Evolutionary conservation across 78 protist genomes (phyloP).

Genomic region (Tieghemostelium lacteum): DNA sequence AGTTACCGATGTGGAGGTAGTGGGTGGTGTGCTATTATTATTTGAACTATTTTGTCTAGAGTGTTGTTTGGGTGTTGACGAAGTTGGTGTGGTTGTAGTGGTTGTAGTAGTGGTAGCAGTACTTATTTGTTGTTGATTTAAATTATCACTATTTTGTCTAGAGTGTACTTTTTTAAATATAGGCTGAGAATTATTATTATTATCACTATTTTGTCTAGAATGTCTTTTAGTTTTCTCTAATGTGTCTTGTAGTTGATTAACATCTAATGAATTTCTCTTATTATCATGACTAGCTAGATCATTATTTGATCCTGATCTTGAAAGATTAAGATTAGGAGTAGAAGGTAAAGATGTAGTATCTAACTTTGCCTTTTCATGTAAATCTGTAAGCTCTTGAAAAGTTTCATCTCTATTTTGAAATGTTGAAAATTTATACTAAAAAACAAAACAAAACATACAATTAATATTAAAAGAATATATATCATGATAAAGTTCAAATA

Average conservation of each 20-base stretch:
- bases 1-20: neutral
- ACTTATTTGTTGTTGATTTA: neutral
- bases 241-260: neutral
- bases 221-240: neutral
- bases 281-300: neutral
- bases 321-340: neutral
- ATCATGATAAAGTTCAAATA: neutral
- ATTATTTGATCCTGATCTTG: conserved; percentile 9
- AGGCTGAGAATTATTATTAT: neutral
- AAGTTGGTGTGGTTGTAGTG: neutral
- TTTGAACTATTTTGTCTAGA: neutral
- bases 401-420: conserved; percentile 32
- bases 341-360: neutral
- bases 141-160: neutral
- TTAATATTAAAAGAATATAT: neutral
- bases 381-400: neutral
- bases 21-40: neutral
- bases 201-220: conserved; percentile 5
- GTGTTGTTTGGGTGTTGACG: neutral
- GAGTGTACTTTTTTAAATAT: neutral
- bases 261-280: conserved; percentile 2
- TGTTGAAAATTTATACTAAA: conserved; percentile 9
- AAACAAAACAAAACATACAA: neutral
- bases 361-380: conserved; percentile 7
- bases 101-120: neutral